Conservation (phyloP, 371 early-diverging fungal species). For the Mucor velutinosus region DNA sequence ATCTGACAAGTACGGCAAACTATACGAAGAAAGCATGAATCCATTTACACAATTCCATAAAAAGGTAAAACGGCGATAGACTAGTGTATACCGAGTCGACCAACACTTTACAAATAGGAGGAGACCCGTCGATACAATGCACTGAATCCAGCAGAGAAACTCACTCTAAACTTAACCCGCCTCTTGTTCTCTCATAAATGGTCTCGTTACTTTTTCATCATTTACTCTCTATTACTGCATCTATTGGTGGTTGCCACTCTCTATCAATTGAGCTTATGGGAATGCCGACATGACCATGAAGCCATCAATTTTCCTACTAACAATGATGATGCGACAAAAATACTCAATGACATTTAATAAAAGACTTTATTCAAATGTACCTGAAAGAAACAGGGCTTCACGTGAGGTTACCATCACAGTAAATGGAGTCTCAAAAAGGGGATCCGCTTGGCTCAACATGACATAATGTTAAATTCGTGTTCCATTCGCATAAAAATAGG, state of each 20-base stretch:
- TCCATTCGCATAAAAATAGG: neutral
- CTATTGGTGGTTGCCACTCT: slow-evolving; percentile 75
- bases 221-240: slow-evolving; percentile 76
- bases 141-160: slow-evolving; percentile 79
- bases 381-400: neutral
- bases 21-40: slow-evolving; percentile 87
- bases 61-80: slow-evolving; percentile 37
- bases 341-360: slow-evolving; percentile 5
- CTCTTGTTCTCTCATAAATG: slow-evolving; percentile 75
- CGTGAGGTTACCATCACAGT: neutral
- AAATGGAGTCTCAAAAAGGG: neutral
- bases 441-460: neutral
- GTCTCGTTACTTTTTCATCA: slow-evolving; percentile 71
- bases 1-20: slow-evolving; percentile 69
- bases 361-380: neutral
- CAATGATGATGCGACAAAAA: slow-evolving; percentile 24
- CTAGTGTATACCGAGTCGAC: no score
- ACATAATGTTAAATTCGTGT: neutral
- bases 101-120: slow-evolving; percentile 44
- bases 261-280: slow-evolving; percentile 70
- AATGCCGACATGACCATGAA: slow-evolving; percentile 71
- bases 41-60: slow-evolving; percentile 86
- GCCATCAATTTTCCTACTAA: slow-evolving; percentile 39
- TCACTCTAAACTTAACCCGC: slow-evolving; percentile 64
- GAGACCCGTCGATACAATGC: slow-evolving; percentile 71